Base-by-base conservation (phyloP, 2,329 filamentous ascomycete genomes). In the Botryotinia convoluta region DNA sequence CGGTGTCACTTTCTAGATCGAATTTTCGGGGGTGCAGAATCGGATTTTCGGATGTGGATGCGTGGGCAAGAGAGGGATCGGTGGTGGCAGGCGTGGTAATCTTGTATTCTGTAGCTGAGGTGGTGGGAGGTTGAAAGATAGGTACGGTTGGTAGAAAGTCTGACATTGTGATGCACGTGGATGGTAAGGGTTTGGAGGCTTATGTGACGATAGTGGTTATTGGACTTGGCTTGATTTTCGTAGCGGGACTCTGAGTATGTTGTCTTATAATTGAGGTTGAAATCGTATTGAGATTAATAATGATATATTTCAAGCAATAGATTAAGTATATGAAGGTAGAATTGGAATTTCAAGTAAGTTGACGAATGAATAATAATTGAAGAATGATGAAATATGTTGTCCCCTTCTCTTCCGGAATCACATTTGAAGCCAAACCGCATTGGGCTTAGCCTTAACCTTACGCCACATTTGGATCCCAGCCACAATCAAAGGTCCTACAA, bases 1-100 rank as follows among this genome's bases (percentile, higher is more conserved):
- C 71, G 18, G 57, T 73, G 20, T 73, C 71, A n/a, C 51, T 73
- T 18, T n/a, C n/a, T 22, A 70, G 26, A 35, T 73, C 71, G 57
- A 73, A 73, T 54, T 62, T 61, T 14, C 71, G 71, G 2, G 64
- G 64, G 5, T 73, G 54, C 20, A 73, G 57, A 44, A 51, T 62
- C 8, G 57, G 29, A 37, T 57, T 73, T 4, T 42, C n/a, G 12
- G 18, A 51, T 22, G n/a, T 5, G n/a, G 48, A 7, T 32, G 16
- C 35, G 9, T 51, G 9, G 9, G 26, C 22, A 2, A 68, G n/a
- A 6, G 64, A 67, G 3, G 26, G 16, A 8, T 59, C 51, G 3
- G 37, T 29, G 10, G 48, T 48, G 26, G 26, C 62, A 7, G 62
- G 62, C 18, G 64, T 57, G 26, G 29, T 37, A 20, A 61, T 22